These are phyloP conservation scores for Stevia rebaudiana DNA, from an alignment of 140 eudicot species.

Conservation along the genomic window DNA sequence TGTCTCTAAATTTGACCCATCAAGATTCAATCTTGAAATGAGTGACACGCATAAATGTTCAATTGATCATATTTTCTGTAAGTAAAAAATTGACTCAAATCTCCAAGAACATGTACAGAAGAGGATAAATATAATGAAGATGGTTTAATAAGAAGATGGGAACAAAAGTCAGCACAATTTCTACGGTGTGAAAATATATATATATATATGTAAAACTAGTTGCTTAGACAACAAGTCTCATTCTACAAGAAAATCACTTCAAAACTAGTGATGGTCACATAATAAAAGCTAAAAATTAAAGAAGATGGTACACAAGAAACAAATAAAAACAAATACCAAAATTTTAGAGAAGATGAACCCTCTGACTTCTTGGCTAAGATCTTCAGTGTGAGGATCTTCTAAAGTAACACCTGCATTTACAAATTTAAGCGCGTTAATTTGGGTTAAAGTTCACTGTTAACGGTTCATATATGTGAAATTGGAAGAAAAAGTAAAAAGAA, in stretches of 20 bases:
- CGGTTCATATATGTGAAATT: neutral
- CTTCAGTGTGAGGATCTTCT: constrained; percentile 97
- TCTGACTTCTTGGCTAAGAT: constrained; percentile 96
- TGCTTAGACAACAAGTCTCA: neutral
- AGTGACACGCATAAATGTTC: neutral
- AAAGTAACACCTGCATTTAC: constrained; percentile 72
- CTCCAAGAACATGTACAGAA: neutral
- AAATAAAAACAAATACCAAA: constrained; percentile 40
- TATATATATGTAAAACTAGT: neutral
- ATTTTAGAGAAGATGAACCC: constrained; percentile 90
- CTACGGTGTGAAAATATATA: neutral
- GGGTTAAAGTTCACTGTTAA: constrained; percentile 3
- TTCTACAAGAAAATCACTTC: neutral
- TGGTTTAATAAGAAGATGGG: neutral
- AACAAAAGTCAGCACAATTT: neutral
- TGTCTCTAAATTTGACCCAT: neutral
- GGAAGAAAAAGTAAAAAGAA: neutral
- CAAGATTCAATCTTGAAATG: neutral
- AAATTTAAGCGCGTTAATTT: neutral
- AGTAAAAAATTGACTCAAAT: neutral
- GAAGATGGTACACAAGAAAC: neutral
- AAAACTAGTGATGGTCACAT: neutral
- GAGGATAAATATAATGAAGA: neutral
- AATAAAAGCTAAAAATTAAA: neutral
- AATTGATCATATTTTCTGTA: neutral